These are phyloP conservation scores for Phytopythium mirpurense DNA, from an alignment of 352 stramenopile genomes.

Conservation along the genomic window DNA sequence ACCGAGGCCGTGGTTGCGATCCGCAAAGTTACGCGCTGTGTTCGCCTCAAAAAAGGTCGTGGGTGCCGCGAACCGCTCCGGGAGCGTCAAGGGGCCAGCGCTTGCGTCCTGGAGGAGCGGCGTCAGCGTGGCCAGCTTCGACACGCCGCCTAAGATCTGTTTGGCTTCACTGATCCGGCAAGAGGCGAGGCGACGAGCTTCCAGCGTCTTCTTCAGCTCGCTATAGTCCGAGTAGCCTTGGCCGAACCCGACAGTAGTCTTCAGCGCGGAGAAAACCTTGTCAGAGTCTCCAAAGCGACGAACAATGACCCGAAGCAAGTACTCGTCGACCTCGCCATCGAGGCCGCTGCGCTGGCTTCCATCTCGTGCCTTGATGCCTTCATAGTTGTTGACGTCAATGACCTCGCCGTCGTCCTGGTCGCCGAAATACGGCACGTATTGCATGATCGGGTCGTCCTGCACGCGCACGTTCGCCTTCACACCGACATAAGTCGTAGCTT, in stretches of 20 bases:
- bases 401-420: slow-evolving; percentile 84
- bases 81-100: slow-evolving; percentile 16
- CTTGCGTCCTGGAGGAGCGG: slow-evolving; percentile 16
- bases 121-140: slow-evolving; percentile 32
- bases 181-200: slow-evolving; percentile 28
- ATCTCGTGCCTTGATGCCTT: slow-evolving; percentile 34
- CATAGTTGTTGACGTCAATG: slow-evolving; percentile 72
- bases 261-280: slow-evolving; percentile 58
- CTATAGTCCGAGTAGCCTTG: slow-evolving; percentile 61
- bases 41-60: slow-evolving; percentile 74
- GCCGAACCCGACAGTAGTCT: slow-evolving; percentile 44
- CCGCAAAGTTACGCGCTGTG: slow-evolving; percentile 22
- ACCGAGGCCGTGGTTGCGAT: slow-evolving; percentile 34
- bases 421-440: slow-evolving; percentile 90
- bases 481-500: slow-evolving; percentile 57
- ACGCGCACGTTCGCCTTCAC: slow-evolving; percentile 69
- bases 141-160: slow-evolving; percentile 18
- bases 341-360: slow-evolving; percentile 36
- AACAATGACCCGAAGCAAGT: slow-evolving; percentile 58
- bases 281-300: slow-evolving; percentile 43
- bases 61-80: slow-evolving; percentile 38
- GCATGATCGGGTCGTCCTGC: slow-evolving; percentile 87
- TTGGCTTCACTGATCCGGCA: slow-evolving; percentile 42
- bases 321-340: slow-evolving; percentile 67
- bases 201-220: slow-evolving; percentile 65